Base-by-base conservation (phyloP, 192 early-diverging fungal species). In the Coemansia sp. region DNA sequence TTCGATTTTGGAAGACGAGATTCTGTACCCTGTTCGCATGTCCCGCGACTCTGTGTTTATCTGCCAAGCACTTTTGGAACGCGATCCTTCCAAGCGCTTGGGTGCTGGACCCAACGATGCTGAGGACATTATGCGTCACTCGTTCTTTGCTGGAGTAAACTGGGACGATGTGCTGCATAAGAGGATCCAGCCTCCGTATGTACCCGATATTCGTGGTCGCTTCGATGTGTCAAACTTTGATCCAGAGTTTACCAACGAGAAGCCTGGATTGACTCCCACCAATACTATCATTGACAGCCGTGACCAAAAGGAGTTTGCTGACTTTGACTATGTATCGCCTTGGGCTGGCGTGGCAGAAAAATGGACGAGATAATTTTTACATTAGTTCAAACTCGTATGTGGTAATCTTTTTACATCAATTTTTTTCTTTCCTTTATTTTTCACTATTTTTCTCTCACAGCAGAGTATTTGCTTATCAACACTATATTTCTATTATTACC, bases 141-240 rank as follows among this genome's bases (percentile, higher is more conserved):
- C 90, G 11, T 99, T 93, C 78, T 99, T 99, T 77, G 79, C 83
- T 25, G 90, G 90, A 13, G 88, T 93, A 28, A 92, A 95, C 67
- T 99, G 94, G 94, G 90, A 98, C 58, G 95, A 89, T 36, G 88
- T 98, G 59, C 68, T 95, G n/a, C 78, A 87, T 46, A 88, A 93
- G 65, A 78, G 83, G 50, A 84, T 93, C 8, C 76, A 88, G 4
- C 91, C 95, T n/a, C 93, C 93, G 6, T 99, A 88, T 68, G 85
- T 83, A 23, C 96, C 96, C 17, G 85, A 82, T 33, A 86, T 99
- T 45, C 67, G 62, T 35, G 57, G 80, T 20, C 79, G 86, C 44
- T 84, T 88, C 13, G 96, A 99, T 60, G 87, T 89, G 10, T 96
- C 93, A 29, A 98, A 98, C 85, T 99, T 99, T 87, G 96, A 99